phyloP scores from a whole-genome alignment of 2,329 filamentous ascomycete species.

The Cladorrhinum sp. region DNA sequence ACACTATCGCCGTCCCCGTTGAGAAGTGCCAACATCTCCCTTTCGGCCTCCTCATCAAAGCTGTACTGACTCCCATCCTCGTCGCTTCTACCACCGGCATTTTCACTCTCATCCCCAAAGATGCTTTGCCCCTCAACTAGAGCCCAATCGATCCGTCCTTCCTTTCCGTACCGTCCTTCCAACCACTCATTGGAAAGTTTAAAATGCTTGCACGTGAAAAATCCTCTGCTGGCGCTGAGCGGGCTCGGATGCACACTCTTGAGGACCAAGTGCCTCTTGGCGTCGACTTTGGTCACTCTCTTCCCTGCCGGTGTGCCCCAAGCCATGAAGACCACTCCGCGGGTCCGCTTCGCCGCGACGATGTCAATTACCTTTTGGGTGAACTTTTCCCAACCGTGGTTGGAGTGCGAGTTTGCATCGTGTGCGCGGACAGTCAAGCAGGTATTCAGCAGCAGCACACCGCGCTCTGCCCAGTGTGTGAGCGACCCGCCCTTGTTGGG shows the following conservation, averaged over 20 bases:
- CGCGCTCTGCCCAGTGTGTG: slow-evolving; percentile 89
- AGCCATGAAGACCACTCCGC: slow-evolving; percentile 89
- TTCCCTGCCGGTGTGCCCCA: slow-evolving; percentile 87
- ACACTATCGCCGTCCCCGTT: slow-evolving; percentile 9
- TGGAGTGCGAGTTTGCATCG: slow-evolving; percentile 80
- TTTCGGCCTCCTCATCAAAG: slow-evolving; percentile 11
- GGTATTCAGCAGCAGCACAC: slow-evolving; percentile 90
- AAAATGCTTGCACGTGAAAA: slow-evolving; percentile 81
- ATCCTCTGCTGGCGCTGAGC: slow-evolving; percentile 79
- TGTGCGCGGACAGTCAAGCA: slow-evolving; percentile 90
- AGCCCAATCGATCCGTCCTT: slow-evolving; percentile 83
- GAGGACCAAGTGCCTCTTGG: slow-evolving; percentile 73
- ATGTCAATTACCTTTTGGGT: slow-evolving; percentile 90
- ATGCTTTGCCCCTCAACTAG: slow-evolving; percentile 34
- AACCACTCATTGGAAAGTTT: slow-evolving; percentile 84
- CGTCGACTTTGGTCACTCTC: slow-evolving; percentile 71
- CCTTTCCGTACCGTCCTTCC: slow-evolving; percentile 70
- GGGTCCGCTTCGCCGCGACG: slow-evolving; percentile 70
- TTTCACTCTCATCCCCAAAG: slow-evolving; percentile 9
- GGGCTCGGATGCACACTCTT: slow-evolving; percentile 90
- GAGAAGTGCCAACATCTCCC: not conserved
- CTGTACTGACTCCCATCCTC: not conserved
- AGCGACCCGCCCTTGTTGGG: slow-evolving; percentile 77
- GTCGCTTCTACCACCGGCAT: slow-evolving; percentile 11
- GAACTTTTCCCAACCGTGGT: slow-evolving; percentile 88